A percentile compares a stretch with the other conserved stretches of the same genome.
Evolutionary conservation across 495 filamentous ascomycete species (phyloP).

Genomic region (Penicillium angulare): DNA sequence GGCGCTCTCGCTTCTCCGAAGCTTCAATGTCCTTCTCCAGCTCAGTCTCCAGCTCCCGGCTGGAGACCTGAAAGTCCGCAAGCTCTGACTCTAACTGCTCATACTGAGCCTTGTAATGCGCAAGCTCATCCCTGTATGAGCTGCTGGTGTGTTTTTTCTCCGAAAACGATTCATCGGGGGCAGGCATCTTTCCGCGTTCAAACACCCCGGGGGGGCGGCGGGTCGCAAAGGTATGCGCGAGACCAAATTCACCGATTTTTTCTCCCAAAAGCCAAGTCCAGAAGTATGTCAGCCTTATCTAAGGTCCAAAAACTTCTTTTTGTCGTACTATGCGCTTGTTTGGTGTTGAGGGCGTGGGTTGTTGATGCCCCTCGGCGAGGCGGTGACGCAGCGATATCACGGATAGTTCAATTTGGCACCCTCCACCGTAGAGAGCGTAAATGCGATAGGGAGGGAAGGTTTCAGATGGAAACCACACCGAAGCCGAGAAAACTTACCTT

Average conservation of each 20-base stretch:
- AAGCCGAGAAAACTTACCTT: constrained; percentile 12
- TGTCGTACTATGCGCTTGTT: not conserved
- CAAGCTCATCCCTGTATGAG: constrained; percentile 67
- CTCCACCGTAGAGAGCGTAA: constrained; percentile 20
- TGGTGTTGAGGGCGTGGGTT: constrained; percentile 12
- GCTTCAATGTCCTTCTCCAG: constrained; percentile 95
- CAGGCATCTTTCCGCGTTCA: constrained; percentile 43
- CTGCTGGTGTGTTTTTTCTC: constrained; percentile 58
- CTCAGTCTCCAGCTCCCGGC: constrained; percentile 89
- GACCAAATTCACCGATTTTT: constrained; percentile 8
- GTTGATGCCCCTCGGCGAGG: constrained; percentile 37
- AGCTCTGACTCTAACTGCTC: constrained; percentile 89
- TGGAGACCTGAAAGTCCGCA: constrained; percentile 90
- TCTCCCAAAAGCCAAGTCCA: constrained; percentile 14
- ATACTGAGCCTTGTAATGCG: constrained; percentile 95
- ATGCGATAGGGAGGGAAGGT: constrained; percentile 3
- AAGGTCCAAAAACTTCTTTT: not conserved
- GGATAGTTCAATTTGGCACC: constrained; percentile 6
- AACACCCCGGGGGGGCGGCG: constrained; percentile 31
- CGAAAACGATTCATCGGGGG: constrained; percentile 63
- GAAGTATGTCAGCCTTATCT: not conserved
- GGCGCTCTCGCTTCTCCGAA: constrained; percentile 86
- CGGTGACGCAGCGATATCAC: constrained; percentile 38
- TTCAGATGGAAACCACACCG: not conserved
- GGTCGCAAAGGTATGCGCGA: constrained; percentile 21